These are phyloP conservation scores for Tylopilus sp. DNA, from an alignment of 768 basidiomycete genomes.

Conservation along the genomic window DNA sequence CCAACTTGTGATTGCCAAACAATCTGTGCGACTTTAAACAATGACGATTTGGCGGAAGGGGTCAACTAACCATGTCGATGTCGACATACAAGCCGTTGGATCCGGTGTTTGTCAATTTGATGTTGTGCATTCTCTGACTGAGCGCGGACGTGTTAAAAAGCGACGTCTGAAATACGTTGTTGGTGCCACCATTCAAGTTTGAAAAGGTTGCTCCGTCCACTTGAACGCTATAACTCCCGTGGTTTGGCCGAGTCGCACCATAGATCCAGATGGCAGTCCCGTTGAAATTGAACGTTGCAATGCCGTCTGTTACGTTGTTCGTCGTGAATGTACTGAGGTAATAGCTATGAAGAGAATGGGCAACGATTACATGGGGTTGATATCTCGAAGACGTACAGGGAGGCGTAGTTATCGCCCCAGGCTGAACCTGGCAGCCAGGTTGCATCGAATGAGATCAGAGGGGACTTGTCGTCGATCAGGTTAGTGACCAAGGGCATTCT, in stretches of 20 bases:
- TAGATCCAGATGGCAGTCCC: constrained; percentile 49
- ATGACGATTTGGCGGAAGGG: neutral
- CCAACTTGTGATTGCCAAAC: constrained; percentile 30
- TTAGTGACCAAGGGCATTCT: constrained; percentile 25
- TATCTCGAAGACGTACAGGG: constrained; percentile 9
- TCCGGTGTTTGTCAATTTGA: constrained; percentile 33
- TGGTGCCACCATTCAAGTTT: constrained; percentile 27
- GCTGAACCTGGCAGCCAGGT: constrained; percentile 22
- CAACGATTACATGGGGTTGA: neutral
- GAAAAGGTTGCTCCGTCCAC: constrained; percentile 36
- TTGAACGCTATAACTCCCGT: constrained; percentile 36
- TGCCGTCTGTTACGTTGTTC: constrained; percentile 34
- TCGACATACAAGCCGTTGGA: constrained; percentile 38
- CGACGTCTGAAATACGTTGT: constrained; percentile 36
- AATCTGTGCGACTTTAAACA: constrained; percentile 14
- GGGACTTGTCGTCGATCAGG: constrained; percentile 33
- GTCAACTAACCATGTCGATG: constrained; percentile 40
- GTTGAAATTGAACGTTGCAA: constrained; percentile 42
- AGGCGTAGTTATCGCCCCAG: constrained; percentile 8
- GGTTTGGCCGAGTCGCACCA: constrained; percentile 47
- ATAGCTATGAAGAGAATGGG: constrained; percentile 28
- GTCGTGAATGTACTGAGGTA: constrained; percentile 39
- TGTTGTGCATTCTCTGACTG: constrained; percentile 33
- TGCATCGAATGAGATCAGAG: constrained; percentile 25
- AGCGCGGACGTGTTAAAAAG: constrained; percentile 39